These are phyloP conservation scores for Trametes sp. DNA, from an alignment of 1,284 basidiomycete genomes.

Conservation along the genomic window DNA sequence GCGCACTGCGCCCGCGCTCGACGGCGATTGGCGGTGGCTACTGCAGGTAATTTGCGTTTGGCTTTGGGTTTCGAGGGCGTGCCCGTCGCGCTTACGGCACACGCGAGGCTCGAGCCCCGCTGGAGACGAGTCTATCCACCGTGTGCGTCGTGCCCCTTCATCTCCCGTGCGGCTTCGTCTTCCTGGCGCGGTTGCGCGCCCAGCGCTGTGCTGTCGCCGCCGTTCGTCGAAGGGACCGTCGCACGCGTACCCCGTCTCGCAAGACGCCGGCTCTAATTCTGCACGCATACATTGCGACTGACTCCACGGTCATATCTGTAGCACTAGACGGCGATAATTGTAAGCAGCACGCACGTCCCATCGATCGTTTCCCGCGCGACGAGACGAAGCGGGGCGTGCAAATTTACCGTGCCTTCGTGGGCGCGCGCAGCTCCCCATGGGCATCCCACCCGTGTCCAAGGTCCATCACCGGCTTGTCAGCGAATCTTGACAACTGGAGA, in stretches of 20 bases:
- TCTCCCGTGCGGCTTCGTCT: conserved; percentile 11
- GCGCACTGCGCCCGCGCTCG: conserved; percentile 12
- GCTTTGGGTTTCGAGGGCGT: background rate
- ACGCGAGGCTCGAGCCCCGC: background rate
- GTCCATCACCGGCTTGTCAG: background rate
- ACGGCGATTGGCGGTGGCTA: background rate
- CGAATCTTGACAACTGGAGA: background rate
- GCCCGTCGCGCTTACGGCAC: background rate
- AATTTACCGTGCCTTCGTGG: conserved; percentile 4
- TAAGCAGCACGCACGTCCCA: no score
- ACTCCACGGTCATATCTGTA: no score
- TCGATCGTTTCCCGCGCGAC: conserved; percentile 1
- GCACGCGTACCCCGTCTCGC: background rate
- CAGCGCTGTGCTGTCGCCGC: background rate
- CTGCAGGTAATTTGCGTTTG: background rate
- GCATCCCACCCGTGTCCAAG: background rate
- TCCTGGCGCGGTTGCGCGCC: conserved; percentile 7
- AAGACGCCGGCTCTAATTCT: background rate
- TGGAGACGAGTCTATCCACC: background rate
- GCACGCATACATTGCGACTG: background rate
- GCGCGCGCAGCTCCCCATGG: background rate
- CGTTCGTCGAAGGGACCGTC: background rate
- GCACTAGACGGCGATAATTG: no score
- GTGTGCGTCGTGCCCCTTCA: conserved; percentile 14
- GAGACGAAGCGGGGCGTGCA: background rate